phyloP scores from a whole-genome alignment of 257 asterid species.

The Solanum bulbocastanum region DNA sequence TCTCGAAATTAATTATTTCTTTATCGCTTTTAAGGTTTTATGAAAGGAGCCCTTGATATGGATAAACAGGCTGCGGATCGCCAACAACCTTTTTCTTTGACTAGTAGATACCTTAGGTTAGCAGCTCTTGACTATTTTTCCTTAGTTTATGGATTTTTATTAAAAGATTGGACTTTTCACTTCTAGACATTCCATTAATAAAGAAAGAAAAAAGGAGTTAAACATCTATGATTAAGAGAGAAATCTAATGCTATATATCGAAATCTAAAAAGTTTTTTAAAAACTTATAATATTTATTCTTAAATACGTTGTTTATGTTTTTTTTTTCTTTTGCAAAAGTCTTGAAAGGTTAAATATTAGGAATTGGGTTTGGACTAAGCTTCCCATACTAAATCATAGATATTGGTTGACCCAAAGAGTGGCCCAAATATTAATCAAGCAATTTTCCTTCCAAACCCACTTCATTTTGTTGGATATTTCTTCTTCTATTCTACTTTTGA shows the following conservation, averaged over 20 bases:
- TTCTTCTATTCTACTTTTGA: neutral
- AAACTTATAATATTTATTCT: too few species aligned
- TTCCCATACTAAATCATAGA: neutral
- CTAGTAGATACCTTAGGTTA: neutral
- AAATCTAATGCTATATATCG: too few species aligned
- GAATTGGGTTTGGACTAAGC: neutral
- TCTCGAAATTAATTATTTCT: too few species aligned
- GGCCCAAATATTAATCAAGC: neutral
- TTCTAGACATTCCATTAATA: neutral
- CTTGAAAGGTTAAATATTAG: neutral
- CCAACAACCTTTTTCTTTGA: neutral
- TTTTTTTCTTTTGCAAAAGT: neutral
- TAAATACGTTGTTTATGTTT: too few species aligned
- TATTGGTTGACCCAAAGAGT: neutral
- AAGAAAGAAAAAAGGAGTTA: neutral
- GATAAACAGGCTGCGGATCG: neutral
- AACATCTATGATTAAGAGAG: neutral
- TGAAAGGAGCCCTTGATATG: too few species aligned
- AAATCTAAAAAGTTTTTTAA: too few species aligned
- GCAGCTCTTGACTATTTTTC: neutral
- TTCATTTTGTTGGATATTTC: neutral
- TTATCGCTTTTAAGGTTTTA: too few species aligned
- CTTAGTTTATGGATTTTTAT: neutral
- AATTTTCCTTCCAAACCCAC: neutral
- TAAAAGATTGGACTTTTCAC: neutral